Conservation (phyloP, 257 asterid species). For the Osmanthus fragrans region DNA sequence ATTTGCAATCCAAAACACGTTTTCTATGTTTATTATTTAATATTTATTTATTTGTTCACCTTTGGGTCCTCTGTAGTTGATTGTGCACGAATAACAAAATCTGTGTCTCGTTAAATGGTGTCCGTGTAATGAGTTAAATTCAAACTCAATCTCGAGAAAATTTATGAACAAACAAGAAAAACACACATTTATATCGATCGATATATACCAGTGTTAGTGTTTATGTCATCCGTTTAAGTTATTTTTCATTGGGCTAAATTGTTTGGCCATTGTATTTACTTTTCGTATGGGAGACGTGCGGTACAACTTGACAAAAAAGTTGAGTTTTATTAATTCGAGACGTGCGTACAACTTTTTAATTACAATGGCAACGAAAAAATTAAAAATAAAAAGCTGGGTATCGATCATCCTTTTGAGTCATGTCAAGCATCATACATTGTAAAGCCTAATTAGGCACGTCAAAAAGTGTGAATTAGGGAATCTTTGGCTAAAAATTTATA, state of each 20-base stretch:
- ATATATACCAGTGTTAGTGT: not conserved
- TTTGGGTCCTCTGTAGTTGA: constrained; percentile 42
- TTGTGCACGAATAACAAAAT: constrained; percentile 22
- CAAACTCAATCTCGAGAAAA: not conserved
- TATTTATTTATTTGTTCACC: not conserved
- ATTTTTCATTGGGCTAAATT: not conserved
- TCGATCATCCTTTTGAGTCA: too few relatives aligned
- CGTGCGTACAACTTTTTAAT: too few relatives aligned
- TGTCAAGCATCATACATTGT: too few relatives aligned
- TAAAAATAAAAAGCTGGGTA: too few relatives aligned
- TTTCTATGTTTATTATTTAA: constrained; percentile 1
- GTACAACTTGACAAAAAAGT: not conserved
- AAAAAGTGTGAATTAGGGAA: too few relatives aligned
- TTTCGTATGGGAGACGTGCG: not conserved
- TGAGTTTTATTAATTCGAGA: not conserved
- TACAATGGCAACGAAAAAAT: too few relatives aligned
- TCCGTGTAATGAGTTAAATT: too few relatives aligned
- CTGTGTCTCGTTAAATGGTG: not conserved
- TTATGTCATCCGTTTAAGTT: not conserved
- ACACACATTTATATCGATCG: not conserved
- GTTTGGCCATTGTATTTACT: not conserved
- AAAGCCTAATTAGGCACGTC: too few relatives aligned
- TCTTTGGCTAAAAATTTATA: too few relatives aligned
- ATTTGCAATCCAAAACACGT: not conserved
- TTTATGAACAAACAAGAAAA: too few relatives aligned